A percentile compares a stretch with the other conserved stretches of the same genome.
Evolutionary conservation across 1,284 basidiomycete genomes (phyloP).

Genomic region (Fistulina hepatica): DNA sequence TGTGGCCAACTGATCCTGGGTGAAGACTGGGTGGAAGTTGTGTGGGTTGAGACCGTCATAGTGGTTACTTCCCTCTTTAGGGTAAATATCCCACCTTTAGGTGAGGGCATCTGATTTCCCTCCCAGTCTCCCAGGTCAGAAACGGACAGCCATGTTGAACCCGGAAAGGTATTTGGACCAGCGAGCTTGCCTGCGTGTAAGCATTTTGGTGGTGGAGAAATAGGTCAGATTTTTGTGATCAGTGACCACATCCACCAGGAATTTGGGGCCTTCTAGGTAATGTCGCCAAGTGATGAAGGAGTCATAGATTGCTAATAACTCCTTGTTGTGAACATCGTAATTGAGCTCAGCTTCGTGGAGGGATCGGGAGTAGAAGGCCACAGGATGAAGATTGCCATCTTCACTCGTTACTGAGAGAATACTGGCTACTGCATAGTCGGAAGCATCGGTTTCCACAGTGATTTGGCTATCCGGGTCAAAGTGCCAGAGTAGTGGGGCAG

Average conservation of each 20-base stretch:
- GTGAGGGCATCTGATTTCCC: conserved; percentile 23
- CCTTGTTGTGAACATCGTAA: conserved; percentile 33
- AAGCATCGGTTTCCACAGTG: conserved; percentile 25
- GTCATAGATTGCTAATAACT: conserved; percentile 26
- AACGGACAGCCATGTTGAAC: conserved; percentile 15
- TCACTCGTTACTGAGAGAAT: conserved; percentile 14
- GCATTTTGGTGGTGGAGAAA: conserved; percentile 5
- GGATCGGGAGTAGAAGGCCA: conserved; percentile 25
- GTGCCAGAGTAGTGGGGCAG: conserved; percentile 25
- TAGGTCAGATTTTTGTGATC: conserved; percentile 18
- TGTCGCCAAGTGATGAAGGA: conserved; percentile 13
- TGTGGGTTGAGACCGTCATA: too few species aligned
- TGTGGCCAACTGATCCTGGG: too few species aligned
- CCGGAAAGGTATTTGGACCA: conserved; percentile 8
- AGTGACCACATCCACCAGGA: conserved; percentile 12
- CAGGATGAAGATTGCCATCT: conserved; percentile 22
- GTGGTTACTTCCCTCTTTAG: too few species aligned
- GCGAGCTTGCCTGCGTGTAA: conserved; percentile 5
- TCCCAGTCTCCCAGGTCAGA: conserved; percentile 15
- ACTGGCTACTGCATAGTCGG: conserved; percentile 21
- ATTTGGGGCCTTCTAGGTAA: conserved; percentile 11
- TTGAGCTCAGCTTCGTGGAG: conserved; percentile 27
- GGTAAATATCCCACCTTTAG: conserved; percentile 17
- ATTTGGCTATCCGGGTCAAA: conserved; percentile 23
- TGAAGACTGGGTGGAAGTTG: too few species aligned